Evolutionary conservation across 176 grass and related monocot species (phyloP).

Genomic region (Bolboschoenus planiculmis): DNA sequence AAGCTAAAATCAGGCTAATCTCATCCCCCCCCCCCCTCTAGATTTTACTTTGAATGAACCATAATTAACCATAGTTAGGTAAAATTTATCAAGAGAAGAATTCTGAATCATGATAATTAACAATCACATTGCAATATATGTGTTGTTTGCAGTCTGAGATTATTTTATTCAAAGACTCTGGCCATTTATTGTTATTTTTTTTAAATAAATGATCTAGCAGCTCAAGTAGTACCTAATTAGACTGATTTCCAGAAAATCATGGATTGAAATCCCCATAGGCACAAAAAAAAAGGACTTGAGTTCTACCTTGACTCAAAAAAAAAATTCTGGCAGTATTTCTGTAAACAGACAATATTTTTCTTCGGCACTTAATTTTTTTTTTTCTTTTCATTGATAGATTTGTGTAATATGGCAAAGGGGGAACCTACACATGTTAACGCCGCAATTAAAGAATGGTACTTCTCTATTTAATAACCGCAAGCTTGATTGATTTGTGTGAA

Average conservation of each 20-base stretch:
- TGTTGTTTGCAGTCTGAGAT: neutral
- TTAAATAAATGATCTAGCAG: too few relatives aligned
- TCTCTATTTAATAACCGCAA: neutral
- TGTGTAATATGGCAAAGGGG: neutral
- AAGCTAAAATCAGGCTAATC: neutral
- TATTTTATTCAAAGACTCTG: neutral
- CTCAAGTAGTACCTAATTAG: too few relatives aligned
- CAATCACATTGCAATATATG: neutral
- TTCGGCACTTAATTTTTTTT: too few relatives aligned
- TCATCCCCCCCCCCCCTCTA: neutral
- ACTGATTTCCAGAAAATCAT: too few relatives aligned
- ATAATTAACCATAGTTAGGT: neutral
- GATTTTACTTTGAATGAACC: neutral
- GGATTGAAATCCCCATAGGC: too few relatives aligned
- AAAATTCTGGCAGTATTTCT: too few relatives aligned
- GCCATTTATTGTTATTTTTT: too few relatives aligned
- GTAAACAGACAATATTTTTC: too few relatives aligned
- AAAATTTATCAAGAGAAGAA: neutral
- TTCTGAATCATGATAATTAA: neutral
- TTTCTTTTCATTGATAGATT: too few relatives aligned
- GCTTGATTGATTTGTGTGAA: neutral
- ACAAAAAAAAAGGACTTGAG: too few relatives aligned
- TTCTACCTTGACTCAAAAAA: too few relatives aligned
- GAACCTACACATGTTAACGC: neutral
- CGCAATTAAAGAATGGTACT: neutral